These are phyloP conservation scores for Piper longum DNA, from an alignment of 164 flowering plant genomes.

Conservation along the genomic window DNA sequence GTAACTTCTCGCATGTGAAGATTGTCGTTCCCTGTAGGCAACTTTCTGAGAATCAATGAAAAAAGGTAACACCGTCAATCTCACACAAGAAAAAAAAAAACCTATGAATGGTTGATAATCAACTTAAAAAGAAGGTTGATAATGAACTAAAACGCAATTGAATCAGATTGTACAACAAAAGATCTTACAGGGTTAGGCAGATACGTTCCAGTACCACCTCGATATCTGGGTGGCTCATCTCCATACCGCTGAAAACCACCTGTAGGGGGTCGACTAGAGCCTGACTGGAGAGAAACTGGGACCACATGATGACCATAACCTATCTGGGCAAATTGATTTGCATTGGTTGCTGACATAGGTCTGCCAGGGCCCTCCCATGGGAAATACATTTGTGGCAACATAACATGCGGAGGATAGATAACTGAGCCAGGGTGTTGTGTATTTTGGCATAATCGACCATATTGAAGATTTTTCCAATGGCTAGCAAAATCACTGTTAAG, in stretches of 20 bases:
- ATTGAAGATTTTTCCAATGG: slow-evolving; percentile 82
- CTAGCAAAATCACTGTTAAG: slow-evolving; percentile 76
- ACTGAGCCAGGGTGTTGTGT: slow-evolving; percentile 35
- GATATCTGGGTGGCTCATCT: slow-evolving; percentile 82
- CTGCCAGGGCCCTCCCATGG: slow-evolving; percentile 94
- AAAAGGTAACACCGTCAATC: not conserved
- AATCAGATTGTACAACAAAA: slow-evolving; percentile 2
- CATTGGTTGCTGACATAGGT: slow-evolving; percentile 55
- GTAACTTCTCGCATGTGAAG: slow-evolving; percentile 37
- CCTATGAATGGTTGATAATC: not conserved
- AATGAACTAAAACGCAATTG: not conserved
- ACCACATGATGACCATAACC: slow-evolving; percentile 52
- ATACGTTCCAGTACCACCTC: slow-evolving; percentile 95
- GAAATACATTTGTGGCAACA: slow-evolving; percentile 61
- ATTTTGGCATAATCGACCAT: slow-evolving; percentile 72
- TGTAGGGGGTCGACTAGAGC: slow-evolving; percentile 53
- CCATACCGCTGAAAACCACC: slow-evolving; percentile 47
- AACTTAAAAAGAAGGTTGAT: not conserved
- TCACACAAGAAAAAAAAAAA: not conserved
- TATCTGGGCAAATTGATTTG: slow-evolving; percentile 48
- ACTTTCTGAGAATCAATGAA: slow-evolving; percentile 38
- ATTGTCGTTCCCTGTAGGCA: slow-evolving; percentile 51
- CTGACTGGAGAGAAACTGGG: slow-evolving; percentile 66
- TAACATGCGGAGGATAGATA: slow-evolving; percentile 47
- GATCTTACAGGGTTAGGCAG: slow-evolving; percentile 88